These are phyloP conservation scores for Castanospermum australe DNA, from an alignment of 306 rosid genomes.

Conservation along the genomic window DNA sequence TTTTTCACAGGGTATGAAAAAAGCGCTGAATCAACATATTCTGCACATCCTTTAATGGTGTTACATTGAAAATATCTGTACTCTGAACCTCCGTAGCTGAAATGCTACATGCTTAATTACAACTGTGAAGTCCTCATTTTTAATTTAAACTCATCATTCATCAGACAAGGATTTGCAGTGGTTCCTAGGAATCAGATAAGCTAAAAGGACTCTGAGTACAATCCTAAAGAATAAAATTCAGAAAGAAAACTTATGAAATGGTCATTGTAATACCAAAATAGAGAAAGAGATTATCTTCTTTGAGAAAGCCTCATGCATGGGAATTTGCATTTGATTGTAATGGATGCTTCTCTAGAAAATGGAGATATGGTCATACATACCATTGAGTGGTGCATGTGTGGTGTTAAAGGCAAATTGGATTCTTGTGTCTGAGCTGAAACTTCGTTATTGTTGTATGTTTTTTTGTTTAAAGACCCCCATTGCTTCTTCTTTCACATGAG, in stretches of 20 bases:
- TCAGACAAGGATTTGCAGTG: not conserved
- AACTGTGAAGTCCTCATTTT: not conserved
- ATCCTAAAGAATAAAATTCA: not conserved
- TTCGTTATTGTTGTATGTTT: not conserved
- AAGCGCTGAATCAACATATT: not conserved
- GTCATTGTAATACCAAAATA: not conserved
- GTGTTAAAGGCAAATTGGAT: constrained; percentile 1
- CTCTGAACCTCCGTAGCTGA: not conserved
- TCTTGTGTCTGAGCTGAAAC: constrained; percentile 9
- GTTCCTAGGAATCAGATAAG: not conserved
- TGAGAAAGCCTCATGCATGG: not conserved
- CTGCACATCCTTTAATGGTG: not conserved
- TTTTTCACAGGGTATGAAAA: constrained; percentile 1
- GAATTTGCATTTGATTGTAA: not conserved
- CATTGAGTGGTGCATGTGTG: not conserved
- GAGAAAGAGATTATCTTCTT: constrained; percentile 1
- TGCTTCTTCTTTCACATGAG: constrained; percentile 16
- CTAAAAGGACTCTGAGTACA: not conserved
- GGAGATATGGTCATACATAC: not conserved
- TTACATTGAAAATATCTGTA: not conserved
- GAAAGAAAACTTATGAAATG: not conserved
- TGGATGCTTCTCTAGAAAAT: constrained; percentile 11
- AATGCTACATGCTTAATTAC: not conserved
- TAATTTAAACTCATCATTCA: not conserved
- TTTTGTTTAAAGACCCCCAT: not conserved